Percentiles rank a stretch among this genome's conserved stretches.
Evolutionary conservation across 129 eudicot genomes (phyloP).

Genomic region (Escallonia rubra): DNA sequence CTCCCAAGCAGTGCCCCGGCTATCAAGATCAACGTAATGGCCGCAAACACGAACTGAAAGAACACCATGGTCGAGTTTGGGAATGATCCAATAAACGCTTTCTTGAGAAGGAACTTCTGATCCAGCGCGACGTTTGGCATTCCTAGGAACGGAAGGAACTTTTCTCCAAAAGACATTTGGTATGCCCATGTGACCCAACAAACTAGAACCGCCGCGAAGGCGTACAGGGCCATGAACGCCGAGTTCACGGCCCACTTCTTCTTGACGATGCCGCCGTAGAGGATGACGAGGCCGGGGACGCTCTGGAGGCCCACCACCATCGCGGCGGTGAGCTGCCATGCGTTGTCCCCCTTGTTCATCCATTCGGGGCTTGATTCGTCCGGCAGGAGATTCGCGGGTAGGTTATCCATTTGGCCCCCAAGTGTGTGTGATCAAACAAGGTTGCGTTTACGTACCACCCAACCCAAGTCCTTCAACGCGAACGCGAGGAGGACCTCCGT

Average conservation of each 20-base stretch:
- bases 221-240: constrained; percentile 77
- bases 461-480: too few relatives aligned
- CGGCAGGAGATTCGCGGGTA: constrained; percentile 29
- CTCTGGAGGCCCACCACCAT: constrained; percentile 71
- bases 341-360: constrained; percentile 79
- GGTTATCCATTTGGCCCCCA: not conserved
- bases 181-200: constrained; percentile 83
- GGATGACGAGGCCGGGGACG: constrained; percentile 68
- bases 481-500: too few relatives aligned
- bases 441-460: too few relatives aligned
- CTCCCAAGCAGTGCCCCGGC: constrained; percentile 78
- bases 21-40: constrained; percentile 67
- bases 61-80: constrained; percentile 75
- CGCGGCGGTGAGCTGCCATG: constrained; percentile 72
- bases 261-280: constrained; percentile 78
- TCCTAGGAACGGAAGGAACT: constrained; percentile 40
- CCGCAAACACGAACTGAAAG: constrained; percentile 79
- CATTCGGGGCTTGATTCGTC: constrained; percentile 44
- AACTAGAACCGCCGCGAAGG: constrained; percentile 67
- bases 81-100: constrained; percentile 47
- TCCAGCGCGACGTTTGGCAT: constrained; percentile 38
- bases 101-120: constrained; percentile 29
- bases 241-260: constrained; percentile 89
- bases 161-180: constrained; percentile 55
- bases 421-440: too few relatives aligned